Conservation (phyloP, 192 early-diverging fungal genomes). For the Martensiomyces pterosporus region DNA sequence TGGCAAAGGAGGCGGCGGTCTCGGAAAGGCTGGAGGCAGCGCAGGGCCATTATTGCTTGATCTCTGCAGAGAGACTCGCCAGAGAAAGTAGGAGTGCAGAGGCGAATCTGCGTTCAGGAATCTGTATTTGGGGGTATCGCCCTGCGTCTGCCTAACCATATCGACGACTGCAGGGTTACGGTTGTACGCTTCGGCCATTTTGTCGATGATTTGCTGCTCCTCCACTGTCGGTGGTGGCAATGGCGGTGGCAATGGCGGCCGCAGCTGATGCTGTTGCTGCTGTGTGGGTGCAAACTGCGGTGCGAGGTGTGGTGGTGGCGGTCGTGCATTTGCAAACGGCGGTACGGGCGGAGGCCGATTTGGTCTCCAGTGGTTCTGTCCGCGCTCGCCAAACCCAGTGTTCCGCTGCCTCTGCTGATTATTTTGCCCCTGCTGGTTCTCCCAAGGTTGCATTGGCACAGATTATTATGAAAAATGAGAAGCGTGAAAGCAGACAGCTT, state of each 20-base stretch:
- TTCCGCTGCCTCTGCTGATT: too few relatives aligned
- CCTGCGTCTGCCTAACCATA: slow-evolving; percentile 20
- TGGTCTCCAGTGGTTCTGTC: too few relatives aligned
- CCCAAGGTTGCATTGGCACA: too few relatives aligned
- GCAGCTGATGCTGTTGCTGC: not conserved
- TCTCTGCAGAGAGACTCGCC: slow-evolving; percentile 4
- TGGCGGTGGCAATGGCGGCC: slow-evolving; percentile 3
- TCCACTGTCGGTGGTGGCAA: slow-evolving; percentile 7
- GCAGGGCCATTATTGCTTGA: too few relatives aligned
- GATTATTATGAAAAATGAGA: too few relatives aligned
- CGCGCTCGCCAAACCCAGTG: too few relatives aligned
- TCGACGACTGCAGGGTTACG: slow-evolving; percentile 26
- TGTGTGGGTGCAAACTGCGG: too few relatives aligned
- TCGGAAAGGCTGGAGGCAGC: too few relatives aligned
- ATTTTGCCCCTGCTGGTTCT: too few relatives aligned
- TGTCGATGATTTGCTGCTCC: slow-evolving; percentile 19
- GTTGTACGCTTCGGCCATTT: slow-evolving; percentile 26
- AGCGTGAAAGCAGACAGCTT: too few relatives aligned
- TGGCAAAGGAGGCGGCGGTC: too few relatives aligned
- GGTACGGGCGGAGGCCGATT: slow-evolving; percentile 1
- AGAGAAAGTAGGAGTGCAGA: slow-evolving; percentile 18
- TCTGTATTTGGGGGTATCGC: slow-evolving; percentile 19
- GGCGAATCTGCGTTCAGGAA: slow-evolving; percentile 28
- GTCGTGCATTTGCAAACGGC: too few relatives aligned
- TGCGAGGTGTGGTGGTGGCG: slow-evolving; percentile 4